Evolutionary conservation across 192 early-diverging fungal genomes (phyloP).

Genomic region (Obelidium mucronatum): DNA sequence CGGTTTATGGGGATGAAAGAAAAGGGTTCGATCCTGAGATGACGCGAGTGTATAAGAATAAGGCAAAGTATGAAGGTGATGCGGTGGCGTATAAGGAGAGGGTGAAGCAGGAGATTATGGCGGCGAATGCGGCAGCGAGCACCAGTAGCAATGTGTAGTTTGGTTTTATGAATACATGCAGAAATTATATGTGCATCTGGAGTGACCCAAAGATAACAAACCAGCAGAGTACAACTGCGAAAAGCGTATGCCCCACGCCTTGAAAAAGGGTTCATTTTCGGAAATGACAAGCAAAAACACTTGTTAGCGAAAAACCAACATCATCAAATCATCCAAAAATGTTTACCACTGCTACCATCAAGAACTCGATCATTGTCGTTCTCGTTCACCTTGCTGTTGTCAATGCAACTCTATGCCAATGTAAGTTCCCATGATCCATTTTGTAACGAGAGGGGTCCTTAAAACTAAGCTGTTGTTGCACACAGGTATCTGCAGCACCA

Average conservation of each 20-base stretch:
- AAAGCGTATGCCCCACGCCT: too few relatives aligned
- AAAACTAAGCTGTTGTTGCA: neutral
- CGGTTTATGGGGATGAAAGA: constrained; percentile 68
- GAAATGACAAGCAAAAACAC: too few relatives aligned
- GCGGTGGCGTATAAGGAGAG: constrained; percentile 21
- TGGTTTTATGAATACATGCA: too few relatives aligned
- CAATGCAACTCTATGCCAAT: constrained; percentile 4
- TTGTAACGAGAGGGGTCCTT: neutral
- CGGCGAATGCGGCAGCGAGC: neutral
- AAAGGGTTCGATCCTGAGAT: constrained; percentile 77
- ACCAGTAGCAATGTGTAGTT: too few relatives aligned
- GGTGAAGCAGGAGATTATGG: neutral
- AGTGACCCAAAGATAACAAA: too few relatives aligned
- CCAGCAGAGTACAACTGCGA: too few relatives aligned
- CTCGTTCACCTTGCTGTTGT: neutral
- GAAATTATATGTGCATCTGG: too few relatives aligned
- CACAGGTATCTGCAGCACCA: neutral
- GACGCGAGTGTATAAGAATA: constrained; percentile 68
- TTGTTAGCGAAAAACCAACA: too few relatives aligned
- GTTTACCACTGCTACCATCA: neutral
- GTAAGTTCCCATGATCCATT: neutral
- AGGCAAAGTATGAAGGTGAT: constrained; percentile 37
- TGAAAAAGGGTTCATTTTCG: too few relatives aligned
- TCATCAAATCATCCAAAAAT: neutral
- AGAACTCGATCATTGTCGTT: neutral